These are phyloP conservation scores for Letharia columbiana DNA, from an alignment of 495 filamentous ascomycete species.

Conservation along the genomic window DNA sequence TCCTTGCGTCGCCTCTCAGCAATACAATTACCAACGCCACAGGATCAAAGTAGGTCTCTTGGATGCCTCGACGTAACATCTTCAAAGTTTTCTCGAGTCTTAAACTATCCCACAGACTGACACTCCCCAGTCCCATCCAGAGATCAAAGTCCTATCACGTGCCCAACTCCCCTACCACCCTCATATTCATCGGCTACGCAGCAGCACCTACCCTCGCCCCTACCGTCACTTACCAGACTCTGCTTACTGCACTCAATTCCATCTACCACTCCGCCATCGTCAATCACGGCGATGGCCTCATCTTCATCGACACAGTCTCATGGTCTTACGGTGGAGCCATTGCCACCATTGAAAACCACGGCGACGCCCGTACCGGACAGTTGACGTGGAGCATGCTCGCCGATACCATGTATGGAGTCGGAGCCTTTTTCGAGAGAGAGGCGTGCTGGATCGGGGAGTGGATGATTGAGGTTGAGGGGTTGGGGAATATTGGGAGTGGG, in stretches of 20 bases:
- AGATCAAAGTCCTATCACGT: slow-evolving; percentile 1
- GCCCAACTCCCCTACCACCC: slow-evolving; percentile 2
- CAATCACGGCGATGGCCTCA: neutral
- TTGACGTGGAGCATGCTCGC: slow-evolving; percentile 11
- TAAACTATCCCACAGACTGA: neutral
- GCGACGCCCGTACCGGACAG: neutral
- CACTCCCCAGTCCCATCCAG: neutral
- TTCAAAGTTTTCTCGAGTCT: neutral
- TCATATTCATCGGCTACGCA: slow-evolving; percentile 1
- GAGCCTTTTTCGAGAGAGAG: neutral
- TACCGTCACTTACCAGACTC: neutral
- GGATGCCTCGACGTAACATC: neutral
- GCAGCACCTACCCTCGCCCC: neutral
- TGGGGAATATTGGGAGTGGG: slow-evolving; percentile 8
- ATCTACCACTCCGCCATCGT: neutral
- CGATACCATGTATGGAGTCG: slow-evolving; percentile 9
- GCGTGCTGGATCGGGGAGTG: slow-evolving; percentile 5
- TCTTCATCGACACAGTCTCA: neutral
- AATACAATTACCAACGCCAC: neutral
- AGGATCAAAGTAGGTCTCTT: slow-evolving; percentile 1
- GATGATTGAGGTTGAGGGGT: neutral
- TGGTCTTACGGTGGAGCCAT: neutral
- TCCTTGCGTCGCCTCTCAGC: neutral
- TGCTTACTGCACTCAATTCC: neutral
- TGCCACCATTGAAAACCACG: slow-evolving; percentile 8